phyloP scores from a whole-genome alignment of 75 land plant genomes.

The Picea sitchensis region DNA sequence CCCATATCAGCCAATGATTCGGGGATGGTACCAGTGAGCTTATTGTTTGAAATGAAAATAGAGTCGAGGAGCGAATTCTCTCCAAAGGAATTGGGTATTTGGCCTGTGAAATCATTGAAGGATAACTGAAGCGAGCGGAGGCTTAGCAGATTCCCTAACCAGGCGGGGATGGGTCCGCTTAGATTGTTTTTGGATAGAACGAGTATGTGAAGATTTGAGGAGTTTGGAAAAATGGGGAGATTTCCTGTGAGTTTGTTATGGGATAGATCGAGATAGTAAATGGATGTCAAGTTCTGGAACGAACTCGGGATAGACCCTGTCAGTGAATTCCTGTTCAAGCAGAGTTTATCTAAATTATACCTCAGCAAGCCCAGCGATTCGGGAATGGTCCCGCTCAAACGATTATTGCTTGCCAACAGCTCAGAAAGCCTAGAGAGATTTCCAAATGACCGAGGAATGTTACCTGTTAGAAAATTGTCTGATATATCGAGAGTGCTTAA shows the following conservation, averaged over 20 bases:
- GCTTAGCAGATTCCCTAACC: conserved; percentile 1
- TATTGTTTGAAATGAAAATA: conserved; percentile 16
- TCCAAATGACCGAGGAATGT: conserved; percentile 14
- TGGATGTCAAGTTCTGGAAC: conserved; percentile 19
- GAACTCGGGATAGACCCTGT: conserved; percentile 30
- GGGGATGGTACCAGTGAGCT: conserved; percentile 17
- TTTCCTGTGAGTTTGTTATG: conserved; percentile 29
- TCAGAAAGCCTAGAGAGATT: conserved; percentile 5
- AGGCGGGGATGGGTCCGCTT: conserved; percentile 14
- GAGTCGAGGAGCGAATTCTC: not conserved
- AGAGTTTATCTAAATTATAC: conserved; percentile 15
- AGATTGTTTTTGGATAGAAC: conserved; percentile 21
- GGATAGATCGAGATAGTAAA: conserved; percentile 39
- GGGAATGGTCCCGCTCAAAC: not conserved
- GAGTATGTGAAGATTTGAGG: conserved; percentile 19
- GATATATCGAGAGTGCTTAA: conserved; percentile 22
- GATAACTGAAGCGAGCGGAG: conserved; percentile 1
- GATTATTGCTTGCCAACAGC: conserved; percentile 1
- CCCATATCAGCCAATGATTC: not conserved
- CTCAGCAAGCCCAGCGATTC: conserved; percentile 13
- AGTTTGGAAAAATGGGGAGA: conserved; percentile 21
- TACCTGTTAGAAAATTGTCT: conserved; percentile 21
- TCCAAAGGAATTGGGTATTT: not conserved
- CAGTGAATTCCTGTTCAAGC: conserved; percentile 26
- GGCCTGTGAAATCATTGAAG: conserved; percentile 13